These are phyloP conservation scores for Cutaneotrichosporon dermatis DNA, from an alignment of 1,284 basidiomycete species.

Conservation along the genomic window DNA sequence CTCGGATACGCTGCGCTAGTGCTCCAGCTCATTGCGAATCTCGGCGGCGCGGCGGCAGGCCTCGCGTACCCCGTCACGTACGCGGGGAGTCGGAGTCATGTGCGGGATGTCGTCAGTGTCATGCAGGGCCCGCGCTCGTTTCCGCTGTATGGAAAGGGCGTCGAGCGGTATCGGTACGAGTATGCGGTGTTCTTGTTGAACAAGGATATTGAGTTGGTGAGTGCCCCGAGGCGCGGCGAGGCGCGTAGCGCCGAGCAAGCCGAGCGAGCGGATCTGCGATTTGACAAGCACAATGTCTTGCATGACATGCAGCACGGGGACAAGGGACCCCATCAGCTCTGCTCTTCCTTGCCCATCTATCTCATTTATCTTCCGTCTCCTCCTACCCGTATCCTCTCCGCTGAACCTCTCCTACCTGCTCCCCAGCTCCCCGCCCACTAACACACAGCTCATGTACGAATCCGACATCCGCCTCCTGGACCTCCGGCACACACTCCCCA, in stretches of 20 bases:
- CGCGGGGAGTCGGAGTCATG: conserved; percentile 78
- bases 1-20: conserved; percentile 83
- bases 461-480: conserved; percentile 81
- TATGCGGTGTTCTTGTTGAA: conserved; percentile 96
- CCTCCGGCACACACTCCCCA: conserved; percentile 91
- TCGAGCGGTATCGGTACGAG: conserved; percentile 94
- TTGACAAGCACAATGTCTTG: no score
- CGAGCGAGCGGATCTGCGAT: no score
- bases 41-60: conserved; percentile 55
- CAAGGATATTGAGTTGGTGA: conserved; percentile 92
- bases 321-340: no score
- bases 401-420: neutral
- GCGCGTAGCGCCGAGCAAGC: no score
- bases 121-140: conserved; percentile 93
- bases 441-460: conserved; percentile 75
- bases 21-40: conserved; percentile 71
- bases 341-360: no score
- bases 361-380: no score
- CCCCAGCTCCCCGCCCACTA: conserved; percentile 1
- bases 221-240: conserved; percentile 23
- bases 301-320: no score
- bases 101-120: conserved; percentile 82
- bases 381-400: no score
- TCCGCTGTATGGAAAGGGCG: conserved; percentile 86
- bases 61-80: conserved; percentile 84